Evolutionary conservation across 441 rosid genomes (phyloP).

Genomic region (Populus hybrid): DNA sequence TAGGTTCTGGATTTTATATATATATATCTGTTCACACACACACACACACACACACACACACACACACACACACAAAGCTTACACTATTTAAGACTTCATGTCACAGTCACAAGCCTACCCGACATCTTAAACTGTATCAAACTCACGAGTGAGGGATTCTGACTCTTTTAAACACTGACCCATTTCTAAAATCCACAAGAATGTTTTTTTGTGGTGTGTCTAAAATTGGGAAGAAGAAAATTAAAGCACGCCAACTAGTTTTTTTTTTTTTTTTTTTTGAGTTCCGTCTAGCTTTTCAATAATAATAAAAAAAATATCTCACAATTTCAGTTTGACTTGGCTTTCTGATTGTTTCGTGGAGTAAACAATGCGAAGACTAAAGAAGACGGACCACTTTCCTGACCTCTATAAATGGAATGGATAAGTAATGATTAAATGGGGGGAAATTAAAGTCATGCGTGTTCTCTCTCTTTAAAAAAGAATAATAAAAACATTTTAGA

Average conservation of each 20-base stretch:
- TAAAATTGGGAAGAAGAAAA: background rate
- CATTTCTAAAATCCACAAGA: conserved; percentile 1
- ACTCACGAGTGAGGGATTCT: background rate
- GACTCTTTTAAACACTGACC: background rate
- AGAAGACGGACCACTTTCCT: background rate
- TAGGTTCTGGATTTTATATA: too few species aligned
- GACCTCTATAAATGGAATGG: background rate
- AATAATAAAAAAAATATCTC: background rate
- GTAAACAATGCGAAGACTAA: background rate
- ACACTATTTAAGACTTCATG: background rate
- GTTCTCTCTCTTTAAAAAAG: background rate
- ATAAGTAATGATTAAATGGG: background rate
- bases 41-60: too few species aligned
- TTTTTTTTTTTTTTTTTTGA: too few species aligned
- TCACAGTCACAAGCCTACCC: background rate
- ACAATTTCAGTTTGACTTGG: background rate
- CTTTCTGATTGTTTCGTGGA: background rate
- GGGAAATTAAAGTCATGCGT: background rate
- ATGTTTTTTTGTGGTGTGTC: background rate
- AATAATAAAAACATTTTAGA: too few species aligned
- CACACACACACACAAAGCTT: too few species aligned
- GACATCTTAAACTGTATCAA: conserved; percentile 1
- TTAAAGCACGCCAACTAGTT: background rate
- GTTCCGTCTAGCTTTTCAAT: background rate
- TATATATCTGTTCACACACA: too few species aligned